phyloP scores from a whole-genome alignment of 208 protist species.

The Acanthamoeba castellanii region DNA sequence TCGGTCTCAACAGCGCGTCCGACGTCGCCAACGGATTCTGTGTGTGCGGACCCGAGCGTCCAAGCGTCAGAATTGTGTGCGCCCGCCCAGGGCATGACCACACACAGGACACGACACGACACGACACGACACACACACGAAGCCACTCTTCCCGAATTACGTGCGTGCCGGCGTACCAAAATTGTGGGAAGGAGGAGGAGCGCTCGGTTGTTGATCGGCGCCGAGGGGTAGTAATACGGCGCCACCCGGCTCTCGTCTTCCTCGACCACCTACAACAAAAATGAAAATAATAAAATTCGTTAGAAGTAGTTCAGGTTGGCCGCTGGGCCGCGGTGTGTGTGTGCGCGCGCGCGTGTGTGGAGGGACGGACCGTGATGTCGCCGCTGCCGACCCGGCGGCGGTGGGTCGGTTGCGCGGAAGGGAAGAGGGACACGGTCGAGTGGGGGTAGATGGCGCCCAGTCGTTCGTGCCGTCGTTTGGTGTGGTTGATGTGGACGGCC shows the following conservation, averaged over 20 bases:
- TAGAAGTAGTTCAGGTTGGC: not conserved
- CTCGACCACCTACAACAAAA: not conserved
- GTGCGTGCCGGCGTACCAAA: not conserved
- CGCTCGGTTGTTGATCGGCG: slow-evolving; percentile 19
- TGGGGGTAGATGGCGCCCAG: not conserved
- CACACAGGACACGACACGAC: too few relatives aligned
- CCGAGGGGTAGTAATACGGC: not conserved
- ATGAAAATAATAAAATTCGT: not conserved
- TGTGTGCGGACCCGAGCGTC: not conserved
- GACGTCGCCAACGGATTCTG: not conserved
- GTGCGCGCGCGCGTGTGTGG: not conserved
- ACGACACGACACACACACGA: not conserved
- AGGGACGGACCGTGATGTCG: not conserved
- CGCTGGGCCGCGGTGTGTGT: too few relatives aligned
- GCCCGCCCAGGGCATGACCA: too few relatives aligned
- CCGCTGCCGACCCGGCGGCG: not conserved
- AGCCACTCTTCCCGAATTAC: not conserved
- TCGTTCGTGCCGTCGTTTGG: not conserved
- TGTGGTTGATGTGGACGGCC: slow-evolving; percentile 16
- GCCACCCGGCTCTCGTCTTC: not conserved
- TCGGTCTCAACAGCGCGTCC: not conserved
- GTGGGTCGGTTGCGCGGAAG: not conserved
- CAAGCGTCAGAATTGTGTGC: not conserved
- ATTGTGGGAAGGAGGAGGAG: not conserved
- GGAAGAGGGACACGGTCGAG: not conserved